A percentile compares a stretch with the other conserved stretches of the same genome.
phyloP scores from a whole-genome alignment of 2,329 filamentous ascomycete species.

The Botrytis sinoallii region DNA sequence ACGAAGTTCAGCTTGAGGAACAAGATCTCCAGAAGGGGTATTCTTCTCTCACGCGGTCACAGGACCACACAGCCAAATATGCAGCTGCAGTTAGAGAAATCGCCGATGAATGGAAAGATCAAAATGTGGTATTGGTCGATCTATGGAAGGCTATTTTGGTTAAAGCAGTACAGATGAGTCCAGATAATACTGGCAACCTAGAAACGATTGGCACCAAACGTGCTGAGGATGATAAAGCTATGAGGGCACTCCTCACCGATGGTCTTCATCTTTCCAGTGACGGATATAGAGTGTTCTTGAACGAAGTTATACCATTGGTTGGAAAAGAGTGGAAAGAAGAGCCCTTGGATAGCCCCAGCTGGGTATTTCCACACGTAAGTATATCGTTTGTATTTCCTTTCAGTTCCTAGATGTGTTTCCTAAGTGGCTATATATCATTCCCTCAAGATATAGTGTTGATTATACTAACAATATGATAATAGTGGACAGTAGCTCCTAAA shows the following conservation, averaged over 20 bases:
- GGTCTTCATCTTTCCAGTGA: constrained; percentile 36
- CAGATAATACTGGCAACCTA: constrained; percentile 21
- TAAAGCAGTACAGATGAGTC: constrained; percentile 56
- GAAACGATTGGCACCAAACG: constrained; percentile 27
- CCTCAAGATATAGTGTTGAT: background rate
- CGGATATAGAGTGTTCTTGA: constrained; percentile 35
- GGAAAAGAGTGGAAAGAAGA: constrained; percentile 30
- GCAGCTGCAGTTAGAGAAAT: constrained; percentile 57
- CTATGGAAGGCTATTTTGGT: constrained; percentile 77
- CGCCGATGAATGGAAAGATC: constrained; percentile 34
- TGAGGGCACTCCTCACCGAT: constrained; percentile 29
- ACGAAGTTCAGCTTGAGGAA: constrained; percentile 48
- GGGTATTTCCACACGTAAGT: constrained; percentile 33
- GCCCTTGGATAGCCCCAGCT: constrained; percentile 23
- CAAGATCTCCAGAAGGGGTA: constrained; percentile 35
- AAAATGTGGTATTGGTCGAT: constrained; percentile 64
- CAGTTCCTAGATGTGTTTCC: too few relatives aligned
- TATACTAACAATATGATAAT: background rate
- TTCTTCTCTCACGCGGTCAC: constrained; percentile 52
- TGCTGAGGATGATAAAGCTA: constrained; percentile 25
- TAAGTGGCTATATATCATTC: background rate
- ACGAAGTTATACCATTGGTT: constrained; percentile 29
- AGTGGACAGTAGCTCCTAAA: constrained; percentile 14
- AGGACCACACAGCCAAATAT: constrained; percentile 58
- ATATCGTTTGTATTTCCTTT: constrained; percentile 36